phyloP scores from a whole-genome alignment of 1,139 yeast species.

The Sugiyamaella neomexicana region DNA sequence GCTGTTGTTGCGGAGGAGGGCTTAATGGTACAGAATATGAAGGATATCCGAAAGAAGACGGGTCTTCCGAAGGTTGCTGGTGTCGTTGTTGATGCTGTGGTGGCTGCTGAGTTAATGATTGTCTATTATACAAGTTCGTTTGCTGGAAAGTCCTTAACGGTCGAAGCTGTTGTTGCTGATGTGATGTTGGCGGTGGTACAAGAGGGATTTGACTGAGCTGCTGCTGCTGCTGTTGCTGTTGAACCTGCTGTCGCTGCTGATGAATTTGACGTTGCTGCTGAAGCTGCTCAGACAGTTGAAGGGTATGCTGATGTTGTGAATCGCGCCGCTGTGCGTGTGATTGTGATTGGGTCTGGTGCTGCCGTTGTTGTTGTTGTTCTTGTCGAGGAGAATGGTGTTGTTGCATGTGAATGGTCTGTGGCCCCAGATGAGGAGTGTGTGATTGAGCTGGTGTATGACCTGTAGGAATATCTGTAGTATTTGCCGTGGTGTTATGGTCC shows the following conservation, averaged over 20 bases:
- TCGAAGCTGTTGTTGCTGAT: conserved; percentile 1
- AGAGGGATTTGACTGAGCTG: not conserved
- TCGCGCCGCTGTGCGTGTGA: too few species aligned
- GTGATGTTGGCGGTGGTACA: not conserved
- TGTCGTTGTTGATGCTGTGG: conserved; percentile 16
- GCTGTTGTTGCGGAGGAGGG: conserved; percentile 15
- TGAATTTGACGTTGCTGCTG: conserved; percentile 23
- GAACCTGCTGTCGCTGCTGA: conserved; percentile 23
- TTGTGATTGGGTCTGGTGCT: conserved; percentile 29
- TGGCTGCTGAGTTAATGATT: too few species aligned
- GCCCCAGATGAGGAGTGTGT: conserved; percentile 16
- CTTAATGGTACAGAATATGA: conserved; percentile 14
- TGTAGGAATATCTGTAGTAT: conserved; percentile 17
- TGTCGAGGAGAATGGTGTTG: conserved; percentile 29
- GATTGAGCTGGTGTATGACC: conserved; percentile 10
- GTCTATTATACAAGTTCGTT: conserved; percentile 9
- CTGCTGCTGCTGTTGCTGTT: conserved; percentile 20
- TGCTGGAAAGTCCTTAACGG: conserved; percentile 1
- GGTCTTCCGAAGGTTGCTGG: conserved; percentile 16
- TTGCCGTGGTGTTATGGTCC: conserved; percentile 19
- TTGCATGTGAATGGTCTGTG: conserved; percentile 31
- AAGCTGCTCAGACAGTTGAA: conserved; percentile 24
- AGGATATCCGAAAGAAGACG: conserved; percentile 4
- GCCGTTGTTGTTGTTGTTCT: conserved; percentile 31
- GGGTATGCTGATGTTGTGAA: not conserved